Percentiles rank a stretch among this genome's conserved stretches.
phyloP scores from a whole-genome alignment of 2,329 filamentous ascomycete species.

The Alternaria infectoria region DNA sequence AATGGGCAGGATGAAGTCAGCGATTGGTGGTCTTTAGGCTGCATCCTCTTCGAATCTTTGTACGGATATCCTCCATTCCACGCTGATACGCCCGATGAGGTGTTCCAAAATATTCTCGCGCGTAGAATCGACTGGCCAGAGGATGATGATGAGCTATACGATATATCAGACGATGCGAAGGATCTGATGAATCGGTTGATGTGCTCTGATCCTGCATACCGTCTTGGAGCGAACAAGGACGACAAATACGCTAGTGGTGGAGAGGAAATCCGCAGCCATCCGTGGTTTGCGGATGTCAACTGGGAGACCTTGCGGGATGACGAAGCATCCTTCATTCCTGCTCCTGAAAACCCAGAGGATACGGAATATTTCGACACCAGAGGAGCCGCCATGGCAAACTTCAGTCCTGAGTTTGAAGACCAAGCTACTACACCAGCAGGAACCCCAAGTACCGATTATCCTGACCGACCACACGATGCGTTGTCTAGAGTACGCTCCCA shows the following conservation, averaged over 20 bases:
- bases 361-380: slow-evolving; percentile 97
- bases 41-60: slow-evolving; percentile 95
- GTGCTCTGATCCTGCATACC: slow-evolving; percentile 79
- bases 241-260: slow-evolving; percentile 85
- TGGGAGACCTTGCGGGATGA: slow-evolving; percentile 94
- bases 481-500: slow-evolving; percentile 87
- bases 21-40: slow-evolving; percentile 99
- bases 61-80: slow-evolving; percentile 95
- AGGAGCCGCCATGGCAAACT: slow-evolving; percentile 89
- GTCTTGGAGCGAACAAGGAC: slow-evolving; percentile 83
- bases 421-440: slow-evolving; percentile 76
- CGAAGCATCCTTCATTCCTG: slow-evolving; percentile 93
- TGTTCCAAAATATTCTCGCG: slow-evolving; percentile 94
- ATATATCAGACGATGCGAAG: slow-evolving; percentile 83
- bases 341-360: slow-evolving; percentile 91
- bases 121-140: slow-evolving; percentile 93
- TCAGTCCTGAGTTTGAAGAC: slow-evolving; percentile 93
- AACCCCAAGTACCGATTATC: slow-evolving; percentile 75
- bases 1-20: slow-evolving; percentile 96
- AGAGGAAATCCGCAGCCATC: slow-evolving; percentile 85
- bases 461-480: slow-evolving; percentile 92
- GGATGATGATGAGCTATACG: slow-evolving; percentile 75
- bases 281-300: slow-evolving; percentile 86
- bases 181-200: slow-evolving; percentile 93
- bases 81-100: slow-evolving; percentile 84